Evolutionary conservation across 2,329 filamentous ascomycete species (phyloP).

Genomic region (Harringtonia lauricola): DNA sequence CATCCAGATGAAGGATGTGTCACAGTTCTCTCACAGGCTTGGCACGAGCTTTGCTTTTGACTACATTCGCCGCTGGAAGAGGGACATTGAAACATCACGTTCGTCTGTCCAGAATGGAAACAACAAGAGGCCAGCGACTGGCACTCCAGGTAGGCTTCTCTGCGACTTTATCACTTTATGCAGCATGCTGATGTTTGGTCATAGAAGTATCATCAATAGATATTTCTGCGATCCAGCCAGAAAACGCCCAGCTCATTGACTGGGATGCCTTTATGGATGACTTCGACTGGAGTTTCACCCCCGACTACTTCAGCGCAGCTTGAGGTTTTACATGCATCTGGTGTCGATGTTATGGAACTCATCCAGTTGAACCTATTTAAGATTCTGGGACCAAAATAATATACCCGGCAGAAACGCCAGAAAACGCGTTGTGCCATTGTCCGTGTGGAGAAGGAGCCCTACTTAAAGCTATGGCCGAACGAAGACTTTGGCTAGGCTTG

Average conservation of each 20-base stretch:
- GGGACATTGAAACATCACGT: constrained; percentile 26
- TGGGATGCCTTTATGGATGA: constrained; percentile 40
- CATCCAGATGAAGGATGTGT: constrained; percentile 22
- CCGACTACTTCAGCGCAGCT: constrained; percentile 13
- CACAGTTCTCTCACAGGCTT: constrained; percentile 32
- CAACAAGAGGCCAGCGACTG: constrained; percentile 2
- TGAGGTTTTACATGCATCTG: neutral
- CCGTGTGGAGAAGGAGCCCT: no score
- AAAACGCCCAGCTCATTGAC: constrained; percentile 30
- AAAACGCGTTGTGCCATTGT: no score
- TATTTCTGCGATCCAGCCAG: constrained; percentile 8
- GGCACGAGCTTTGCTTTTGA: constrained; percentile 38
- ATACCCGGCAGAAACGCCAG: no score
- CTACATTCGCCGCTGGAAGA: constrained; percentile 36
- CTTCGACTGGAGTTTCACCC: constrained; percentile 31
- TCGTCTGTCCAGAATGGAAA: constrained; percentile 17
- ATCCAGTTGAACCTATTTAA: neutral
- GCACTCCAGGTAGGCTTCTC: constrained; percentile 9
- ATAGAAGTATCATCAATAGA: constrained; percentile 4
- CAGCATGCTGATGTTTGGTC: neutral
- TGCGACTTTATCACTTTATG: neutral
- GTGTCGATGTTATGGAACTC: neutral
- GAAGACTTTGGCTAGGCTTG: no score
- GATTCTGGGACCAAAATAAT: no score
- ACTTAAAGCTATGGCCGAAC: no score